Base-by-base conservation (phyloP, 306 rosid species). In the Sicyos baderoa region DNA sequence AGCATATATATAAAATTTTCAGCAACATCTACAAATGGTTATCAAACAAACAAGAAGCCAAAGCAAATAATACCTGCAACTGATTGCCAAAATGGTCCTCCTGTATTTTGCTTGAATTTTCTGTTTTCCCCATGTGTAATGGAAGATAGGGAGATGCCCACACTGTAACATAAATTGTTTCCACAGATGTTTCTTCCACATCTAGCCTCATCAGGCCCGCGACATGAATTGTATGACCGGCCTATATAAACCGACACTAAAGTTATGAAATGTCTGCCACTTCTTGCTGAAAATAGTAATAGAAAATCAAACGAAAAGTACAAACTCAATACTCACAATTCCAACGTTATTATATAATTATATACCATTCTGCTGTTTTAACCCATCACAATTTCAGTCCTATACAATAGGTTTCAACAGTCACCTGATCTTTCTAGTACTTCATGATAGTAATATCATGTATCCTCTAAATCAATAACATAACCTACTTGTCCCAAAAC, bases 71-170 rank as follows among this genome's bases (percentile, higher is more conserved):
- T 88, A 89, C 98, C 96, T 89, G 98, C 69, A 92, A 81, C 58
- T 88, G 98, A 77, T 50, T 79, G 16, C 98, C 97, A 79, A 93
- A 89, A 84, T 93, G 95, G 27, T 88, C 84, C 70, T 89, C 82
- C 13, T 73, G 70, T 79, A 93, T 85, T 79, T 80, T 79, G 63
- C 42, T 0, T 54, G 95, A 86, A 77, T 86, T 89, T 79, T 89
- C 96, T 4, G 81, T 73, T 83, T 89, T 93, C 18, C 98, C 97
- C 98, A 93, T 83, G 79, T 93, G 98, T 57, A 93, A 76, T 32
- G 91, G 95, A 75, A 89, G 95, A 78, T 84, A 83, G 74, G 87
- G 83, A 72, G 98, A 93, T 21, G 98, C 97, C 98, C 96, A 93
- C 27, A 86, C 94, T 0, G 93, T 86, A 68, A 93, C 79, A 75